phyloP scores from a whole-genome alignment of 306 rosid species.

The Biancaea sappan region DNA sequence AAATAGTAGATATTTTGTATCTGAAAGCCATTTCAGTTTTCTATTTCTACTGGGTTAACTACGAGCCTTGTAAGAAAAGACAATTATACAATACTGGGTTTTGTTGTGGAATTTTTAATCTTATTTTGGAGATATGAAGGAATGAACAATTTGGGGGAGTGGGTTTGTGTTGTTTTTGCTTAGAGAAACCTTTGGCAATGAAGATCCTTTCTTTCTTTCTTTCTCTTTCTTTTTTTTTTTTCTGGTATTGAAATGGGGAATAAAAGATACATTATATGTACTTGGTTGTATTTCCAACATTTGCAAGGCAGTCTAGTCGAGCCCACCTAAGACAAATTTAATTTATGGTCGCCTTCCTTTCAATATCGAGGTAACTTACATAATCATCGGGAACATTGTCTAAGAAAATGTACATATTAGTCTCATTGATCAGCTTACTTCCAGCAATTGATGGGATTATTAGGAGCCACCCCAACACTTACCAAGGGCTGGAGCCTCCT shows the following conservation, averaged over 20 bases:
- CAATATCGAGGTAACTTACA: constrained; percentile 76
- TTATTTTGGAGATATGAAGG: background rate
- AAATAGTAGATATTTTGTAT: background rate
- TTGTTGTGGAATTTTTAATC: too few species aligned
- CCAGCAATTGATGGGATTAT: background rate
- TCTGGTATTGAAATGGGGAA: too few species aligned
- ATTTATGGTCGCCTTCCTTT: constrained; percentile 57
- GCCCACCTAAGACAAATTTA: constrained; percentile 15
- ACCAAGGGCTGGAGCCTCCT: too few species aligned
- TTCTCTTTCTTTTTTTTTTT: too few species aligned
- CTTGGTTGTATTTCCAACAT: background rate
- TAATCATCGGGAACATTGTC: constrained; percentile 10
- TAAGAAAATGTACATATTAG: constrained; percentile 1
- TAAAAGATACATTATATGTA: background rate
- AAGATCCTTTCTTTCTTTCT: constrained; percentile 6
- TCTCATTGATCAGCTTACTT: background rate
- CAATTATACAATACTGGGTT: background rate
- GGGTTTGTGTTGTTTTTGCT: background rate
- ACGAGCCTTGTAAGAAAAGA: background rate
- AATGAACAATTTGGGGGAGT: background rate
- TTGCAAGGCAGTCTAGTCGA: constrained; percentile 15
- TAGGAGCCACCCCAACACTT: too few species aligned
- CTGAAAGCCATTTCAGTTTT: background rate
- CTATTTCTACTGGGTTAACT: background rate
- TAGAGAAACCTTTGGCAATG: background rate